These are phyloP conservation scores for Ogataea sp. DNA, from an alignment of 805 yeast genomes.

Conservation along the genomic window DNA sequence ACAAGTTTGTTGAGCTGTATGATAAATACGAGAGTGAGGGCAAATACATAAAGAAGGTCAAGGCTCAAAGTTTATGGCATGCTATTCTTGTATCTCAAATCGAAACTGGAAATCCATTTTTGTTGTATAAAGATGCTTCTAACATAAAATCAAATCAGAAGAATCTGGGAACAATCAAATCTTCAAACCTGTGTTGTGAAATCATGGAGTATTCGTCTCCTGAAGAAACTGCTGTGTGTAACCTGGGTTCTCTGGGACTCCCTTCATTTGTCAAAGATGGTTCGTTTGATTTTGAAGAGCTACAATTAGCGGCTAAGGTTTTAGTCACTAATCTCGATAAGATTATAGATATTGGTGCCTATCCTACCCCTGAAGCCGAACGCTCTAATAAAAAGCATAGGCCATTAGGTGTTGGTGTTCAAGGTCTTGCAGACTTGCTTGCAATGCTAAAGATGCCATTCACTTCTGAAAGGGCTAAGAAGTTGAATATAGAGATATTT, in stretches of 20 bases:
- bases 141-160: constrained; percentile 83
- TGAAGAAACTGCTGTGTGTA: constrained; percentile 95
- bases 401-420: constrained; percentile 97
- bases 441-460: constrained; percentile 76
- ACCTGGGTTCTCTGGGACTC: constrained; percentile 83
- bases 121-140: constrained; percentile 90
- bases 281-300: constrained; percentile 59
- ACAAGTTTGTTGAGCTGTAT: constrained; percentile 68
- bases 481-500: constrained; percentile 75
- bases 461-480: constrained; percentile 72
- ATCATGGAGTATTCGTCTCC: constrained; percentile 86
- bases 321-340: constrained; percentile 71
- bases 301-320: constrained; percentile 73
- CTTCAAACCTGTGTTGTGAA: constrained; percentile 92
- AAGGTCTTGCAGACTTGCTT: constrained; percentile 89
- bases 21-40: constrained; percentile 65
- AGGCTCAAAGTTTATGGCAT: constrained; percentile 88
- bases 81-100: constrained; percentile 87
- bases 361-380: constrained; percentile 76
- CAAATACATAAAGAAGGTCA: constrained; percentile 53
- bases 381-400: constrained; percentile 74
- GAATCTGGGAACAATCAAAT: constrained; percentile 86
- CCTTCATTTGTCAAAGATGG: constrained; percentile 62
- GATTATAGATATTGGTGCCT: constrained; percentile 77
- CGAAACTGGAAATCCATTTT: constrained; percentile 94